Evolutionary conservation across 805 yeast species (phyloP).

Genomic region (Schwanniomyces occidentalis): DNA sequence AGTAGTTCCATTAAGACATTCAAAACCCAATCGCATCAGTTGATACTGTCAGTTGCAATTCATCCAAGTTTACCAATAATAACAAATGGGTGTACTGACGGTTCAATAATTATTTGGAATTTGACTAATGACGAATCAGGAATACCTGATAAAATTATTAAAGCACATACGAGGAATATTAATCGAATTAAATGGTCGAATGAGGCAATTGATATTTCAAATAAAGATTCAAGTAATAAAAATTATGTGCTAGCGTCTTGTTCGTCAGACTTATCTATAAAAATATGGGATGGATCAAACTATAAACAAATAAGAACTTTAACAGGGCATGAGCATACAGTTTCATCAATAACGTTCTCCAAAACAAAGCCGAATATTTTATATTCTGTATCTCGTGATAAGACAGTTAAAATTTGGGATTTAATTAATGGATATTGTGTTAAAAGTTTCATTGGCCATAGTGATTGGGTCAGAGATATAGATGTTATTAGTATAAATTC

Average conservation of each 20-base stretch:
- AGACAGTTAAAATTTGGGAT: conserved; percentile 65
- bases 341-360: conserved; percentile 62
- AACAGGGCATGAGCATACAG: conserved; percentile 85
- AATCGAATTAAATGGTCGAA: conserved; percentile 57
- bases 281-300: conserved; percentile 66
- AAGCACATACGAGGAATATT: conserved; percentile 76
- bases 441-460: conserved; percentile 70
- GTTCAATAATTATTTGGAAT: conserved; percentile 74
- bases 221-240: conserved; percentile 14
- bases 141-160: conserved; percentile 59
- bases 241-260: conserved; percentile 47
- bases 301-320: conserved; percentile 60
- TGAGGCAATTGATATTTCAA: conserved; percentile 32
- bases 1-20: conserved; percentile 41
- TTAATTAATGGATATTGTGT: conserved; percentile 64
- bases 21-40: conserved; percentile 52
- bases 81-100: conserved; percentile 70
- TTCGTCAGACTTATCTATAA: conserved; percentile 56
- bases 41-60: conserved; percentile 62
- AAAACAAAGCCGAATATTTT: conserved; percentile 45
- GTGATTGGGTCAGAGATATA: conserved; percentile 82
- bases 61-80: conserved; percentile 75
- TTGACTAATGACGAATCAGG: conserved; percentile 50
- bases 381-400: conserved; percentile 66
- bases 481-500: conserved; percentile 37